These are phyloP conservation scores for Dendrocalamus sinicus DNA, from an alignment of 176 grass and related monocot species.

Conservation along the genomic window DNA sequence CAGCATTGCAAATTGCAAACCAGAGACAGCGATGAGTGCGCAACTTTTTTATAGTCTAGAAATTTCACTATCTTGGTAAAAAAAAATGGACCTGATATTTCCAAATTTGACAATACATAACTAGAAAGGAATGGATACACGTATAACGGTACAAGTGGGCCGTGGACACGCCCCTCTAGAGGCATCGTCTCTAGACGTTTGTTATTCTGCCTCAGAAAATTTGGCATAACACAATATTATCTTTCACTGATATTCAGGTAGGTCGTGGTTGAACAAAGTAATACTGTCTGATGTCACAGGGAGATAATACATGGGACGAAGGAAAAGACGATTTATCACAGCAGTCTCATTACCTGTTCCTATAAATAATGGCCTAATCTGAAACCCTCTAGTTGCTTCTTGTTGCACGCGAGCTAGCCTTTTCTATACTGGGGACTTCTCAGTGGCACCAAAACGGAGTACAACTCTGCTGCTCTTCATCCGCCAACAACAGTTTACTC, in stretches of 20 bases:
- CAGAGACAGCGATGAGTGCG: background rate
- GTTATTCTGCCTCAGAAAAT: slow-evolving; percentile 43
- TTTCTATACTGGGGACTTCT: slow-evolving; percentile 55
- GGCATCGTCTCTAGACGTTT: slow-evolving; percentile 37
- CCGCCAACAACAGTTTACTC: slow-evolving; percentile 52
- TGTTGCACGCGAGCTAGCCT: slow-evolving; percentile 61
- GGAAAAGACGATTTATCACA: slow-evolving; percentile 48
- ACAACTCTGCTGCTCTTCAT: slow-evolving; percentile 61
- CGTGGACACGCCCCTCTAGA: slow-evolving; percentile 12
- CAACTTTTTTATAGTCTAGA: background rate
- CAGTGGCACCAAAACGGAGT: slow-evolving; percentile 57
- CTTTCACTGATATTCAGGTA: slow-evolving; percentile 52
- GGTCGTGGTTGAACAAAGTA: slow-evolving; percentile 55
- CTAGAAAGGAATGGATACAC: slow-evolving; percentile 6
- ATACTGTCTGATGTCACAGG: slow-evolving; percentile 40
- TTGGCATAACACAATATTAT: slow-evolving; percentile 33
- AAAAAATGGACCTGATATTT: background rate
- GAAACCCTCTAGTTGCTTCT: slow-evolving; percentile 63
- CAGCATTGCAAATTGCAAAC: background rate
- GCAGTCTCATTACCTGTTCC: slow-evolving; percentile 61
- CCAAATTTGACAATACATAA: slow-evolving; percentile 34
- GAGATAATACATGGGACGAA: slow-evolving; percentile 54
- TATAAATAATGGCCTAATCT: slow-evolving; percentile 78
- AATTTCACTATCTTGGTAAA: background rate
- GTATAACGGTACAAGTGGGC: slow-evolving; percentile 22